These are phyloP conservation scores for Penicillium odoratum DNA, from an alignment of 495 filamentous ascomycete species.

Conservation along the genomic window DNA sequence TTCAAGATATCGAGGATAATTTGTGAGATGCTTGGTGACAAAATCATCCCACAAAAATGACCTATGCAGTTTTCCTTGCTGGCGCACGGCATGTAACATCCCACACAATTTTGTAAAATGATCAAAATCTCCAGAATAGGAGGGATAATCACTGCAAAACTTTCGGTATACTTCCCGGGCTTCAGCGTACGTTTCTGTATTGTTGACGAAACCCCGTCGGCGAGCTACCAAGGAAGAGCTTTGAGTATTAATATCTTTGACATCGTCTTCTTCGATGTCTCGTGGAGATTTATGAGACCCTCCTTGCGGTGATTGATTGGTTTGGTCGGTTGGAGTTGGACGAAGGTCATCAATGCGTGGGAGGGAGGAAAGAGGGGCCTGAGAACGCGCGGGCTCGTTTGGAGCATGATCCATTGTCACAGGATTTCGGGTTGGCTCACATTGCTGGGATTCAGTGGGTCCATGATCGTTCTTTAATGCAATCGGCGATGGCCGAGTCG, in stretches of 20 bases:
- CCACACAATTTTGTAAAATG: conserved; percentile 57
- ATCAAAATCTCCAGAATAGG: conserved; percentile 50
- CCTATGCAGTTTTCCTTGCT: conserved; percentile 38
- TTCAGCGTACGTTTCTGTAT: conserved; percentile 20
- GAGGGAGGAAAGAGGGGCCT: neutral
- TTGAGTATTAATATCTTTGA: conserved; percentile 1
- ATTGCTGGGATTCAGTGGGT: neutral
- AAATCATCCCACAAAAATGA: conserved; percentile 69
- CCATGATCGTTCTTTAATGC: conserved; percentile 17
- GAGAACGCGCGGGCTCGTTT: neutral
- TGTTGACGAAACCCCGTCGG: conserved; percentile 27
- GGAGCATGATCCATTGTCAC: too few species aligned
- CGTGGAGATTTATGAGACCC: neutral
- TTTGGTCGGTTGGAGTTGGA: neutral
- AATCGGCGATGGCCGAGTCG: conserved; percentile 18
- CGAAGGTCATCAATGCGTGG: neutral
- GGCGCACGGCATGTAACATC: conserved; percentile 51
- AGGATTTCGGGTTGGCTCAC: neutral
- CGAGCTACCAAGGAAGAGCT: conserved; percentile 23
- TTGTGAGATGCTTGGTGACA: conserved; percentile 48
- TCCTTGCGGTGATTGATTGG: neutral
- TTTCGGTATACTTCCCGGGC: conserved; percentile 41
- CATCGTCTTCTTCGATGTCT: neutral
- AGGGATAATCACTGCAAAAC: conserved; percentile 58
- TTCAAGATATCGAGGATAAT: conserved; percentile 38